A percentile compares a stretch with the other conserved stretches of the same genome.
Evolutionary conservation across 257 asterid species (phyloP).

Genomic region (Knoxia roxburghii): DNA sequence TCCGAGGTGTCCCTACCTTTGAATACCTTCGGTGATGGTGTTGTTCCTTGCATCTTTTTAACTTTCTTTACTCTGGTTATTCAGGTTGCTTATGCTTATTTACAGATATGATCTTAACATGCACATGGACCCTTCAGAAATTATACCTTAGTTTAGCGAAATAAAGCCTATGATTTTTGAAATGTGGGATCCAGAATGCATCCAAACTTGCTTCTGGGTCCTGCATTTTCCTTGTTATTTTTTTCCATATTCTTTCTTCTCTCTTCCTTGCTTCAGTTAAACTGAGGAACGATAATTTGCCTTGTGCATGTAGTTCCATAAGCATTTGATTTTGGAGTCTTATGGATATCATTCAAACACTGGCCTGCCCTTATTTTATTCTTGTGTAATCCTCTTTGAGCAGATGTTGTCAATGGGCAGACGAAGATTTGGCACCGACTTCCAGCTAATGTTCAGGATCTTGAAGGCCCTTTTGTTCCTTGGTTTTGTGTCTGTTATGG

Average conservation of each 20-base stretch:
- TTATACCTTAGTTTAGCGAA: not conserved
- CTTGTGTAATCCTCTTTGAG: not conserved
- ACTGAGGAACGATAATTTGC: not conserved
- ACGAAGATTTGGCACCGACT: constrained; percentile 86
- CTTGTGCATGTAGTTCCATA: not conserved
- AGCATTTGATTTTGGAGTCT: not conserved
- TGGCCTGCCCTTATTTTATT: not conserved
- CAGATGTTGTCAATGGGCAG: constrained; percentile 99
- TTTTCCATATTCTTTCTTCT: not conserved
- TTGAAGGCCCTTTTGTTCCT: constrained; percentile 89
- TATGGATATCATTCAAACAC: constrained; percentile 2
- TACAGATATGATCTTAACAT: not conserved
- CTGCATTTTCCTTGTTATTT: not conserved
- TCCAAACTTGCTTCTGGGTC: no score
- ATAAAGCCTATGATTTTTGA: no score
- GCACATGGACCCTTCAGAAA: not conserved
- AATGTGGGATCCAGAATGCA: not conserved
- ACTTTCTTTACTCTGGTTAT: not conserved
- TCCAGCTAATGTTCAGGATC: constrained; percentile 98
- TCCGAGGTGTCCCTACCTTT: not conserved
- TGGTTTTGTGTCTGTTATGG: constrained; percentile 88
- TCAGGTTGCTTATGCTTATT: not conserved
- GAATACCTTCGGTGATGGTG: not conserved
- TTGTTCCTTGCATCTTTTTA: not conserved
- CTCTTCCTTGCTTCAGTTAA: not conserved